Base-by-base conservation (phyloP, 179 eudicot genomes). In the Camellia oleifera region DNA sequence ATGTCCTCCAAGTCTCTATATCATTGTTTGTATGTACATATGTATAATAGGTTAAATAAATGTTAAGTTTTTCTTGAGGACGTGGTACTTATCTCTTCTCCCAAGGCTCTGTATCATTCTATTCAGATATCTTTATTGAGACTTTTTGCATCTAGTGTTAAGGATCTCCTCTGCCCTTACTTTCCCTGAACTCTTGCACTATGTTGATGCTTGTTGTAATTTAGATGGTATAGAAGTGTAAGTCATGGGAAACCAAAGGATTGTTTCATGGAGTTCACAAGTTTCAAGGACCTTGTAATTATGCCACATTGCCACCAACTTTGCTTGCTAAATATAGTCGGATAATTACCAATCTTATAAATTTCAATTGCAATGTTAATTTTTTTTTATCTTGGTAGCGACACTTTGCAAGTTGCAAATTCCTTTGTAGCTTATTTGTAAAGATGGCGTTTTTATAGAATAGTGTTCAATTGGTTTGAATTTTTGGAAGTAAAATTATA, bases 291-390 rank as follows among this genome's bases (percentile, higher is more conserved):
- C 60, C 42, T 71, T 20, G 58, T 71, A 18, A 20, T 11, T 18
- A 18, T 71, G 75, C 60, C 40, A 32, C 40, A 32, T 32, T 32
- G 40, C 40, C 60, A 71, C 60, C 17, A 50, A 7, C 58, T 20
- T 50, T 8, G 18, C 75, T 71, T 71, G 74, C 75, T 71, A 10
- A 32, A 50, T 48, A 40, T 71, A 11, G 75, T 58, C n/a, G 17
- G 74, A 20, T 50, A 4, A 50, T 15, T 26, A 54, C 11, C 58
- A 54, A n/a, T 7, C 57, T 71, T 71, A 32, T n/a, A 8, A 18
- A 71, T n/a, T 71, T 50, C 5, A 18, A 71, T 50, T 54, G 40
- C 20, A 18, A 18, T 71, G n/a, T n/a, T 56, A 32, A 18, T 48
- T 45, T 71, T 32, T 32, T 32, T 12, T 71, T 32, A 48, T 48